Conservation (phyloP, 2,329 filamentous ascomycete genomes). For the Colletotrichum truncatum region DNA sequence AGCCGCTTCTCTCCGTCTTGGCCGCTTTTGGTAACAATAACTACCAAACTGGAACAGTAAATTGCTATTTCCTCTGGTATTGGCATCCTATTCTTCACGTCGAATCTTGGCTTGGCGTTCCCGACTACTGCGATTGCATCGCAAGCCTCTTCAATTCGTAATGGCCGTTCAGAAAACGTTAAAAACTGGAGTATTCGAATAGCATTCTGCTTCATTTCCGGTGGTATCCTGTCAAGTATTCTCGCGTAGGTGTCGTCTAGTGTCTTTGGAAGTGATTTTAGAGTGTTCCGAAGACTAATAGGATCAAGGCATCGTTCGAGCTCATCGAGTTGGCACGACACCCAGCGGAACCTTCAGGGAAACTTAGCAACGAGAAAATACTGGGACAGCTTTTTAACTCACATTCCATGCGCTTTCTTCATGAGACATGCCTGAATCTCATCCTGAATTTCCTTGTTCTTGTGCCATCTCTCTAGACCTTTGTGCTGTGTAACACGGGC, state of each 20-base stretch:
- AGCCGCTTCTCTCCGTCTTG: background rate
- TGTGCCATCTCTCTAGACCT: background rate
- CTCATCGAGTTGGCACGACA: background rate
- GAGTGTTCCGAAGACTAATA: background rate
- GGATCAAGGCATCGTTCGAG: background rate
- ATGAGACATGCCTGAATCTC: background rate
- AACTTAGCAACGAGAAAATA: background rate
- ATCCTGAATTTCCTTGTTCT: background rate
- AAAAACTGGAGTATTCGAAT: slow-evolving; percentile 36
- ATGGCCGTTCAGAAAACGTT: slow-evolving; percentile 29
- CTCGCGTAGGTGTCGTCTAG: slow-evolving; percentile 6
- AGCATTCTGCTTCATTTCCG: slow-evolving; percentile 17
- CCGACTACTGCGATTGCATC: slow-evolving; percentile 36
- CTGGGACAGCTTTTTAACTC: background rate
- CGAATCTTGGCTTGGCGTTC: slow-evolving; percentile 26
- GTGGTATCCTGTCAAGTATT: slow-evolving; percentile 28
- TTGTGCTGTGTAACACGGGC: background rate
- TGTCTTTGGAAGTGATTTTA: background rate
- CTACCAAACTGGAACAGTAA: slow-evolving; percentile 31
- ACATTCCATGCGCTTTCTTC: background rate
- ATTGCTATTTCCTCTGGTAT: background rate
- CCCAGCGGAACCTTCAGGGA: background rate
- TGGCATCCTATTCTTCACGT: slow-evolving; percentile 25
- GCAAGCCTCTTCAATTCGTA: slow-evolving; percentile 32
- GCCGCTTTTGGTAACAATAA: slow-evolving; percentile 24